Evolutionary conservation across 2,329 filamentous ascomycete species (phyloP), one percentile per base, ranked within the genome.

Genomic region (Trichoderma sp.): DNA sequence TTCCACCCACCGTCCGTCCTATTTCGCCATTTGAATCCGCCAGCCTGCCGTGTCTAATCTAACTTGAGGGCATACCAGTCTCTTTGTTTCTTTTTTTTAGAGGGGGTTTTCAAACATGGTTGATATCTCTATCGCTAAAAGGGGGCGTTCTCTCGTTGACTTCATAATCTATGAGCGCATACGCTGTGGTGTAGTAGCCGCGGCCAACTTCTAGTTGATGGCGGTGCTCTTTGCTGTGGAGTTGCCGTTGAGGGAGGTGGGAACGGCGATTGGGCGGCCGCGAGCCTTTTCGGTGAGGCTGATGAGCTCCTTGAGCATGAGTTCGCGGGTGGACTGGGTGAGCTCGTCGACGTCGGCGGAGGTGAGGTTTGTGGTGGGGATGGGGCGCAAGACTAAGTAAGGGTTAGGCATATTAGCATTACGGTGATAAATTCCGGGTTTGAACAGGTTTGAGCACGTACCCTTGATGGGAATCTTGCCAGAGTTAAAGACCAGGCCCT

Each of bases 261-360:
- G 77, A 6, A 81, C 73, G 28, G 79, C 74, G 30, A 82, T 74
- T 36, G 80, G 79, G 14, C 77, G 76, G 18, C 86, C 85, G 60
- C 84, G 84, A 26, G 82, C 85, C 78, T 86, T 85, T 62, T 84
- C 84, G 11, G 89, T 88, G 26, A 91, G 81, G 36, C 79, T 77
- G 21, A 89, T 74, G 56, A 91, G 83, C 78, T 91, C 91, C 75
- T 87, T 86, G 74, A 95, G 86, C 94, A 97, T 97, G 66, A 90
- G 81, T 24, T 94, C 91, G 71, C 91, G 88, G 3, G 91, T 93
- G 69, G 86, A 87, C 70, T 86, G 85, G 65, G 91, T 87, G 58
- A 97, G 84, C 72, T 88, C 87, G 75, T 96, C 92, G 68, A 97
- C 93, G 80, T 97, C 94, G 67, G 90, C 90, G 28, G 91, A 73